A percentile compares a stretch with the other conserved stretches of the same genome.
phyloP scores from a whole-genome alignment of 1,139 yeast species.

The Sugiyamaella neomexicana region DNA sequence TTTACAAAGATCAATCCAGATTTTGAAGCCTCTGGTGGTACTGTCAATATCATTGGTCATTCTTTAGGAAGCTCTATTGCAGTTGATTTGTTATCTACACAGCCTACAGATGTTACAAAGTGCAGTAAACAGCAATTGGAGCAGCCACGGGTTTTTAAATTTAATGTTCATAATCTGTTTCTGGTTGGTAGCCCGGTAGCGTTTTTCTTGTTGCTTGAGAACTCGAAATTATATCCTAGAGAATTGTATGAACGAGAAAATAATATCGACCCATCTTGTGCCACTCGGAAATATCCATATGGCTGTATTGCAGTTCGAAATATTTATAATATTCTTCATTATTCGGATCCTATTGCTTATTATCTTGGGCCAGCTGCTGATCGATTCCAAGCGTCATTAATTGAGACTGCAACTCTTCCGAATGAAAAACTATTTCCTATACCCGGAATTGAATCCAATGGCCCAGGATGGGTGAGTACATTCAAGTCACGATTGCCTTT shows the following conservation, averaged over 20 bases:
- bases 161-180: conserved; percentile 73
- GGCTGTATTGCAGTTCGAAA: conserved; percentile 45
- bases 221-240: conserved; percentile 34
- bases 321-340: conserved; percentile 44
- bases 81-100: conserved; percentile 69
- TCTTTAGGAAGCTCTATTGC: conserved; percentile 87
- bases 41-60: conserved; percentile 83
- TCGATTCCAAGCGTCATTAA: conserved; percentile 31
- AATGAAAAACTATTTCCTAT: conserved; percentile 24
- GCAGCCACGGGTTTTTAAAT: conserved; percentile 33
- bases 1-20: conserved; percentile 67
- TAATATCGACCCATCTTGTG: background rate
- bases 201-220: conserved; percentile 51
- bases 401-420: conserved; percentile 37
- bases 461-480: conserved; percentile 27
- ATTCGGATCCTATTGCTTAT: conserved; percentile 46
- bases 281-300: conserved; percentile 30
- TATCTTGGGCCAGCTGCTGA: conserved; percentile 44
- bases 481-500: conserved; percentile 29
- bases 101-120: conserved; percentile 44
- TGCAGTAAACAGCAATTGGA: conserved; percentile 13
- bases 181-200: conserved; percentile 91
- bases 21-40: conserved; percentile 56
- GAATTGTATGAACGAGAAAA: conserved; percentile 23
- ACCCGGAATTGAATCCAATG: conserved; percentile 20